Base-by-base conservation (phyloP, 2,329 filamentous ascomycete genomes). In the Thelonectria blattea region DNA sequence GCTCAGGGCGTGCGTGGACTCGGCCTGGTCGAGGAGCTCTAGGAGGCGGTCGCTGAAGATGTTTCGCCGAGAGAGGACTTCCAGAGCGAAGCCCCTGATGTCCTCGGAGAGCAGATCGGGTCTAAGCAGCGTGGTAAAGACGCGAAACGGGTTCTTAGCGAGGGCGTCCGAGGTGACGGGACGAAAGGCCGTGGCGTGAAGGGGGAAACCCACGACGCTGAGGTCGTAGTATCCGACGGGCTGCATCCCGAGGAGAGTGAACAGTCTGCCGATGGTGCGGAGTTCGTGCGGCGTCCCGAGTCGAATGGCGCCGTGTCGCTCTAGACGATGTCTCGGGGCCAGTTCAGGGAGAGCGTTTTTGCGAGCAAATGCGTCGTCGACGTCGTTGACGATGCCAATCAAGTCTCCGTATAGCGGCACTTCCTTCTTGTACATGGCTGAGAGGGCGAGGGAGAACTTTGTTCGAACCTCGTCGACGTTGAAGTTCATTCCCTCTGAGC, bases 181-280 rank as follows among this genome's bases (percentile, higher is more conserved):
- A 3, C 82, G 76, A 65, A 84, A 84, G 9, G 76, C 77, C 0
- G 81, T 84, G 2, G 80, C 81, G 60, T 83, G 80, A 68, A 84
- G 75, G 0, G 81, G 82, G 17, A 84, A 72, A 0, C 77, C 76
- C 10, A 76, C 80, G 0, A 76, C 65, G 1, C 74, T 74, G 3
- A 84, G 72, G 57, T 84, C 80, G 63, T 84, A 84, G 65, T 83
- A 83, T 1, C 80, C 81, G 1, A 84, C 81, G 0, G 82, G 76
- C 32, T 78, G 66, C 79, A 84, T 79, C 2, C 77, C 80, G 49
- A 83, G 68, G 5, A 83, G 57, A 0, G 73, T 72, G 60, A 84
- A 83, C 42, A 84, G 66, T 20, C 80, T 75, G 3, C 72, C 58
- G 37, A 82, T 75, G 1, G 70, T 78, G 18, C 66, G 68, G 9